Percentiles rank a stretch among this genome's conserved stretches.
Evolutionary conservation across 768 basidiomycete genomes (phyloP).

Genomic region (Phaeolepiota aurea): DNA sequence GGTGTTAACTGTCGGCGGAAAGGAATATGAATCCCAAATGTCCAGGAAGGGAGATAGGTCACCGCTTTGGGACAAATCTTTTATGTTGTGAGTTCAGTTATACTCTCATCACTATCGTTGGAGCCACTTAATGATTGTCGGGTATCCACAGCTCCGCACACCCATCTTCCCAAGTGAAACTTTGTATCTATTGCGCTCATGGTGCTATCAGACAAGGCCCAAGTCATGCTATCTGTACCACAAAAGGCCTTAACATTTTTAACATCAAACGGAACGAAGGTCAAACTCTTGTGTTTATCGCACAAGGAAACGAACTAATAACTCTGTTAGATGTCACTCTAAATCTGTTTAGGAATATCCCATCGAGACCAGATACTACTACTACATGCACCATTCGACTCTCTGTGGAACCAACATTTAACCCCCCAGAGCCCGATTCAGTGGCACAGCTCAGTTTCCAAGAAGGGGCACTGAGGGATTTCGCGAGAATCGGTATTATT

Average conservation of each 20-base stretch:
- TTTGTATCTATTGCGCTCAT: neutral
- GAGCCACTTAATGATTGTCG: neutral
- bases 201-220: neutral
- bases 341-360: neutral
- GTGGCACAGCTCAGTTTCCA: too few relatives aligned
- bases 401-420: neutral
- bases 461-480: neutral
- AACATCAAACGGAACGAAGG: neutral
- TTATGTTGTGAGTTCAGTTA: neutral
- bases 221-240: neutral
- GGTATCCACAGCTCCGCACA: neutral
- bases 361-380: neutral
- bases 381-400: neutral
- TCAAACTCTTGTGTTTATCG: neutral
- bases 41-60: slow-evolving; percentile 1
- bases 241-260: neutral
- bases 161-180: neutral
- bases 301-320: neutral
- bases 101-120: neutral
- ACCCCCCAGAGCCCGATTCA: neutral
- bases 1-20: neutral
- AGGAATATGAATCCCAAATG: neutral
- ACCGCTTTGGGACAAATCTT: neutral
- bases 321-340: neutral
- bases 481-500: neutral